Conservation (phyloP, 2,329 filamentous ascomycete genomes). For the Colletotrichum musae region DNA sequence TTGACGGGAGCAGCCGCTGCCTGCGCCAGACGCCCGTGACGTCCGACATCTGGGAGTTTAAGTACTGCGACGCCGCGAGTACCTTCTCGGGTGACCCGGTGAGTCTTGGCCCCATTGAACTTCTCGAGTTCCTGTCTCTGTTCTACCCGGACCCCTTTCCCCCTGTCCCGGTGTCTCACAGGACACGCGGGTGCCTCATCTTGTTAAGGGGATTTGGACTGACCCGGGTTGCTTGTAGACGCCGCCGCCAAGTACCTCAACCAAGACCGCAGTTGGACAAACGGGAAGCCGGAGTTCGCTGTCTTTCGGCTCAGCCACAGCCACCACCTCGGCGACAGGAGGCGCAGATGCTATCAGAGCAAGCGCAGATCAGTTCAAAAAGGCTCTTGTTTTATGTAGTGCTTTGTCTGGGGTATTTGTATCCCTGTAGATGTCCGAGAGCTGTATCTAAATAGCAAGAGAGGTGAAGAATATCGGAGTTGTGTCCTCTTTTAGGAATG, state of each 20-base stretch:
- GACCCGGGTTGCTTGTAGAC: background rate
- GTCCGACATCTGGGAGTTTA: constrained; percentile 13
- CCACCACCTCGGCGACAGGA: background rate
- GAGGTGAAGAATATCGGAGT: no score
- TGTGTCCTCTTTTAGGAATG: no score
- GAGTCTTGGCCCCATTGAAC: background rate
- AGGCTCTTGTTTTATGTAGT: no score
- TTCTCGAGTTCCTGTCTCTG: background rate
- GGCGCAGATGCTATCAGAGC: no score
- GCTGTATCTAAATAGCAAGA: no score
- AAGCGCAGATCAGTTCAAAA: no score
- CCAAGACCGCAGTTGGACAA: background rate
- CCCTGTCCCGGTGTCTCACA: no score
- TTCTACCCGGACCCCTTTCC: background rate
- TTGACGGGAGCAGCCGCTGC: background rate
- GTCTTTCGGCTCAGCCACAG: background rate
- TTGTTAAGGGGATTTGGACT: background rate
- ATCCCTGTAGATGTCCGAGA: no score
- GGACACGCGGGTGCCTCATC: no score
- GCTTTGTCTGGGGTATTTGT: no score
- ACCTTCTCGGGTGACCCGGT: background rate
- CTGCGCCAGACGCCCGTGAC: background rate
- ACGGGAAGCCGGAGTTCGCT: background rate
- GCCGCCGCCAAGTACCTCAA: background rate
- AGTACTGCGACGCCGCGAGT: constrained; percentile 3